Evolutionary conservation across 179 eudicot genomes (phyloP).

Genomic region (Beta lomatogona): DNA sequence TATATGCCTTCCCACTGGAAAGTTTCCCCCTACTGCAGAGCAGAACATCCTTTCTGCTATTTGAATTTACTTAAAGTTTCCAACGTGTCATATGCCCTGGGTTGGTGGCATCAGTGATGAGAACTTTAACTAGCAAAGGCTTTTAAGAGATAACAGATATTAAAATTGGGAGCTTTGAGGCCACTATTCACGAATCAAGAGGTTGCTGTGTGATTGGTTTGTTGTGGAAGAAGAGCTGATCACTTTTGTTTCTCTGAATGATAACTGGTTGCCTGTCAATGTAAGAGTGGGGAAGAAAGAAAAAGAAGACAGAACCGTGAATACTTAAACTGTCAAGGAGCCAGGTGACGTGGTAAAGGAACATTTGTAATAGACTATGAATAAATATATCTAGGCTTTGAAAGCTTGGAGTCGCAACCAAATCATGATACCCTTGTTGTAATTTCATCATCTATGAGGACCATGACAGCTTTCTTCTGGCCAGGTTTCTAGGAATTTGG

Average conservation of each 20-base stretch:
- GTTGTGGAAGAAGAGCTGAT: neutral
- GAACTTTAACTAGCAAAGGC: neutral
- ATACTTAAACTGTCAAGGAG: neutral
- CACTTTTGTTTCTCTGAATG: neutral
- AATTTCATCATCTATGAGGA: neutral
- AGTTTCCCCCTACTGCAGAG: neutral
- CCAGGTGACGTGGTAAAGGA: neutral
- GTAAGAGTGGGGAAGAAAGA: neutral
- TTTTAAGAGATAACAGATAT: neutral
- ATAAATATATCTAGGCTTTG: neutral
- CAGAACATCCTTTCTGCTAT: neutral
- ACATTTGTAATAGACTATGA: neutral
- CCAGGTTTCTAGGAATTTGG: neutral
- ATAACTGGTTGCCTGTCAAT: neutral
- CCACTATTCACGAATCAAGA: neutral
- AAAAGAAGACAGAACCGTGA: neutral
- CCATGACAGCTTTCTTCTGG: neutral
- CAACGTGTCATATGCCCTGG: neutral
- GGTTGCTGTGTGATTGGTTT: neutral
- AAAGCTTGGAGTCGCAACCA: neutral
- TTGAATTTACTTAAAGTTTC: neutral
- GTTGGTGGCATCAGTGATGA: neutral
- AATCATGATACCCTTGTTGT: neutral
- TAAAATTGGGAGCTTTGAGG: neutral
- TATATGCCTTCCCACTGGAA: neutral